Base-by-base conservation (phyloP, 768 basidiomycete species). In the Leccinum sublutescens region DNA sequence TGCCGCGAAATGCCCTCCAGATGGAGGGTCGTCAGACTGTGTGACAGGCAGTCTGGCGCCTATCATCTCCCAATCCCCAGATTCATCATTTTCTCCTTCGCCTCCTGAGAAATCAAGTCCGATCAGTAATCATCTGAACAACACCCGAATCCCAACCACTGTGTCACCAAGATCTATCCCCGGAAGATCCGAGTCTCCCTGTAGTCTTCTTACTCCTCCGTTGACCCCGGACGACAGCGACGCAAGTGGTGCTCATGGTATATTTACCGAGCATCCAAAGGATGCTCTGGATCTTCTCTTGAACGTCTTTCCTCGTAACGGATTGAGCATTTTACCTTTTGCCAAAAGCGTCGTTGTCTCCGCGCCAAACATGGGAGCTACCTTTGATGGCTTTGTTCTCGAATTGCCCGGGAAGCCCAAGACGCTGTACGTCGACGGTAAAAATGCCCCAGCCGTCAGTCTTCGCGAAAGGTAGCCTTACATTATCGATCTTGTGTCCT, bases 31-130 rank as follows among this genome's bases (percentile, higher is more conserved):
- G 91, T 87, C 85, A 81, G 85, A 83, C 83, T 87, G 90, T 85
- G 92, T 94, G 92, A 94, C 88, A 94, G 92, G 84, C 89, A 82
- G 86, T 79, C 82, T 83, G 87, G 84, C 90, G 91, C 79, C 80
- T 71, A 76, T 74, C 62, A 75, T 79, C 68, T 78, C 82, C 70
- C 74, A 77, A 75, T 74, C 78, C 65, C 76, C 78, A 58, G 63
- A 67, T 61, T 70, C 73, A 54, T 68, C 64, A 50, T 66, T 63
- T 64, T 75, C 70, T 57, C 67, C 74, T 56, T 72, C 73, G 40
- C 64, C 67, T 61, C 57, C 64, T 15, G 63, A 67, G 33, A 70
- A 68, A 59, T 19, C 57, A 60, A 62, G 56, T 62, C 58, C 68
- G 19, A 58, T 64, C 56, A 54, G 52, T 59, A 58, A 61, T 57